Base-by-base conservation (phyloP, 306 rosid species). In the Gillenia trifoliata region DNA sequence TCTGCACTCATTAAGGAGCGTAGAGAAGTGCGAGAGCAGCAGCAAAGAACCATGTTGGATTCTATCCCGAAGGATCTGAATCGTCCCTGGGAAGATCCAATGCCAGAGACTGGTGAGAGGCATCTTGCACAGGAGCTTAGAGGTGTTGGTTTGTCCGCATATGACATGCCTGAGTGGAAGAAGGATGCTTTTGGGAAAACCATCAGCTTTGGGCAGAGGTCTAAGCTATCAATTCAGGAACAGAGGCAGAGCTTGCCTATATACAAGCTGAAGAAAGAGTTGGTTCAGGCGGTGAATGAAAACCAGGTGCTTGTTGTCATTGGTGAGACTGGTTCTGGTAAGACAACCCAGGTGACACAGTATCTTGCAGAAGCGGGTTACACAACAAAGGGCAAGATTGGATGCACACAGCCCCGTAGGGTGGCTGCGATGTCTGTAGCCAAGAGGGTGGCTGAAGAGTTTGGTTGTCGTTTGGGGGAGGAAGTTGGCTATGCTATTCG, bases 181-280 rank as follows among this genome's bases (percentile, higher is more conserved):
- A 59, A 59, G n/a, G 64, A 59, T 59, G 64, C 64, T 26, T 59
- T 59, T 59, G 64, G 64, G n/a, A 59, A 59, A 59, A 59, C 64
- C 34, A 59, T 59, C 31, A 59, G n/a, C 29, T 59, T 91, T 73
- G 95, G 95, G 77, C 95, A 91, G 83, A 87, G 92, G 80, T 91
- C 95, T 41, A 89, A 91, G 30, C 34, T 59, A 15, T 59, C 64
- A 59, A 59, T 59, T 26, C 64, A 59, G 34, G 64, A 59, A 59
- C 64, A 59, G 64, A 59, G 64, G 19, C 64, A 59, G n/a, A 59
- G 64, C 64, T 59, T 59, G 34, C 64, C 64, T 26, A 59, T 59
- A 29, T 59, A 59, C 64, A 59, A 26, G 64, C 64, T 59, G 8
- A 59, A 59, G 31, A 59, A 59, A 59, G 64, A 59, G 26, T 59